A percentile compares a stretch with the other conserved stretches of the same genome.
Conservation (phyloP, 495 filamentous ascomycete species). For the Hyaloscypha finlandica region DNA sequence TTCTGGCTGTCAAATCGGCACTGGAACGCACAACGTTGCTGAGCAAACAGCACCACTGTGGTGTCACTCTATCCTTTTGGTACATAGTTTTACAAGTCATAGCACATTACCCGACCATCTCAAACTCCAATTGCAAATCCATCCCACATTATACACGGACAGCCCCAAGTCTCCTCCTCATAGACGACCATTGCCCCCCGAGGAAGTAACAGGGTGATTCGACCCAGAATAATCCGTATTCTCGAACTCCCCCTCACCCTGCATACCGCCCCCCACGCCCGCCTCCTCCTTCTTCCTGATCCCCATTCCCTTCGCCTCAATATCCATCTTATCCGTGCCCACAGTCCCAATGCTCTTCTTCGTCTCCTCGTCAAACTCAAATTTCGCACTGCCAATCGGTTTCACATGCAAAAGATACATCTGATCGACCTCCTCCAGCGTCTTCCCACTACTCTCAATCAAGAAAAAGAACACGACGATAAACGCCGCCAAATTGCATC, state of each 20-base stretch:
- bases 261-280: neutral
- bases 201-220: neutral
- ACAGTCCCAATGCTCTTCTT: constrained; percentile 13
- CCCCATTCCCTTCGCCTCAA: constrained; percentile 2
- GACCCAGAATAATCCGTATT: neutral
- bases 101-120: no score
- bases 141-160: no score
- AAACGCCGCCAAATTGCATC: constrained; percentile 64
- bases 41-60: no score
- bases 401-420: constrained; percentile 78
- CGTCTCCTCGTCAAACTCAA: constrained; percentile 38
- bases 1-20: no score
- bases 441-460: constrained; percentile 66
- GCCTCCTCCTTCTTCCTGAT: neutral
- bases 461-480: constrained; percentile 77
- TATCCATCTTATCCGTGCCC: constrained; percentile 18
- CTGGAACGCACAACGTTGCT: no score
- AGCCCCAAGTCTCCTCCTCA: neutral
- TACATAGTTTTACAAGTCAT: no score
- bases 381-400: constrained; percentile 64
- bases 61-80: no score
- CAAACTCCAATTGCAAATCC: no score
- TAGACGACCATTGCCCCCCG: neutral
- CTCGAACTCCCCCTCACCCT: neutral
- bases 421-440: constrained; percentile 74